Evolutionary conservation across 495 filamentous ascomycete species (phyloP).

Genomic region (Penicillium herquei): DNA sequence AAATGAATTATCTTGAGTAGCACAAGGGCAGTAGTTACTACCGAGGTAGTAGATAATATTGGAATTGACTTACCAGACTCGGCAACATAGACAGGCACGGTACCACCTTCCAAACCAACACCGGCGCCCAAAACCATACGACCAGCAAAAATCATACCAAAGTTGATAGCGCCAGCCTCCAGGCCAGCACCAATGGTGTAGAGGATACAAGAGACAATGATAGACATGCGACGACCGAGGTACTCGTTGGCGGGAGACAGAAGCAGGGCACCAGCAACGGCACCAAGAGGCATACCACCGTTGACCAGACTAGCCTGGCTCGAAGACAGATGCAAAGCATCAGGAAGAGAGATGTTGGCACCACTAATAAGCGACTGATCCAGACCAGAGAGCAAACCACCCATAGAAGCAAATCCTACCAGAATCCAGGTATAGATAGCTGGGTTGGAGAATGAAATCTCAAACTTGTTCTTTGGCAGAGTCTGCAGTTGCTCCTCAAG

Average conservation of each 20-base stretch:
- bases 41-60: no score
- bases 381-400: constrained; percentile 59
- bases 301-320: constrained; percentile 53
- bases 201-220: constrained; percentile 55
- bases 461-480: constrained; percentile 29
- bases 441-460: constrained; percentile 36
- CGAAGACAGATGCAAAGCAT: constrained; percentile 40
- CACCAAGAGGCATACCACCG: constrained; percentile 59
- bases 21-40: not conserved
- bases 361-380: constrained; percentile 61
- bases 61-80: constrained; percentile 37
- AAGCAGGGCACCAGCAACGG: constrained; percentile 58
- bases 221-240: constrained; percentile 56
- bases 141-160: constrained; percentile 59
- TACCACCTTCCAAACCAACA: constrained; percentile 61
- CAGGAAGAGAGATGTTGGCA: constrained; percentile 57
- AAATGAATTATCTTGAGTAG: not conserved
- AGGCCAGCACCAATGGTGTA: constrained; percentile 60
- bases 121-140: constrained; percentile 60
- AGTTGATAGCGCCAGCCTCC: constrained; percentile 57
- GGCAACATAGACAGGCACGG: constrained; percentile 57
- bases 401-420: constrained; percentile 63
- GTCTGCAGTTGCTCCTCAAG: constrained; percentile 32
- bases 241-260: constrained; percentile 58
- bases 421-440: constrained; percentile 56